Conservation (phyloP, 805 yeast species). For the Jamesozyma jinghongensis region DNA sequence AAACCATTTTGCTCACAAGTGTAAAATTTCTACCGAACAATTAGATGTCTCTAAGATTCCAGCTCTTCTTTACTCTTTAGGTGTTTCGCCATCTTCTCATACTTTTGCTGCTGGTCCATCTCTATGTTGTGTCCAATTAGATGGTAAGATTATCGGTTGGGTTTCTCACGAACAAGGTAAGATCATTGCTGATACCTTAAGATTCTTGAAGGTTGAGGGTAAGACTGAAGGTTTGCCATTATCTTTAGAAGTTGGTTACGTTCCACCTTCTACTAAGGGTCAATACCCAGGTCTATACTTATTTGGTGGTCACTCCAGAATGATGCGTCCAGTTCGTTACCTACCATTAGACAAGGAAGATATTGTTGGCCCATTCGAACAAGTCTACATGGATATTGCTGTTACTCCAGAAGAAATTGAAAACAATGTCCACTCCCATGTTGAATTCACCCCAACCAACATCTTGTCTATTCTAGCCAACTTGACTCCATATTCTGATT, state of each 20-base stretch:
- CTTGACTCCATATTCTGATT: conserved; percentile 95
- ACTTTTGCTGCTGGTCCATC: conserved; percentile 81
- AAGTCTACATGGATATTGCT: conserved; percentile 93
- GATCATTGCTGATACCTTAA: conserved; percentile 77
- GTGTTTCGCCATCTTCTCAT: conserved; percentile 67
- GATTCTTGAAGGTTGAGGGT: conserved; percentile 89
- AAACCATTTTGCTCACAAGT: conserved; percentile 93
- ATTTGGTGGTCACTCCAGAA: conserved; percentile 87
- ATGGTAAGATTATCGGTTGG: conserved; percentile 92
- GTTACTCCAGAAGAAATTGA: conserved; percentile 88
- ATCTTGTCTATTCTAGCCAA: conserved; percentile 91
- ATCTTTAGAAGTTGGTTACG: conserved; percentile 87
- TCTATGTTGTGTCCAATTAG: conserved; percentile 83
- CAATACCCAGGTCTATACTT: conserved; percentile 94
- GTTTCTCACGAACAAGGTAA: conserved; percentile 82
- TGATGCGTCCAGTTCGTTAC: conserved; percentile 93
- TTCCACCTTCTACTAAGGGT: conserved; percentile 92
- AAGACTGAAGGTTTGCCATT: conserved; percentile 59
- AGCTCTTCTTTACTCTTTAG: conserved; percentile 53
- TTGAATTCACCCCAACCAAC: conserved; percentile 91
- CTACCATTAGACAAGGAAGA: conserved; percentile 77
- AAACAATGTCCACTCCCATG: conserved; percentile 76
- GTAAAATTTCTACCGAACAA: conserved; percentile 71
- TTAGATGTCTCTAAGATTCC: conserved; percentile 71
- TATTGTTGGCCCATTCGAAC: conserved; percentile 95